Percentiles rank a stretch among this genome's conserved stretches.
Evolutionary conservation across 1,284 basidiomycete genomes (phyloP).

Genomic region (Boletus hoseneyae): DNA sequence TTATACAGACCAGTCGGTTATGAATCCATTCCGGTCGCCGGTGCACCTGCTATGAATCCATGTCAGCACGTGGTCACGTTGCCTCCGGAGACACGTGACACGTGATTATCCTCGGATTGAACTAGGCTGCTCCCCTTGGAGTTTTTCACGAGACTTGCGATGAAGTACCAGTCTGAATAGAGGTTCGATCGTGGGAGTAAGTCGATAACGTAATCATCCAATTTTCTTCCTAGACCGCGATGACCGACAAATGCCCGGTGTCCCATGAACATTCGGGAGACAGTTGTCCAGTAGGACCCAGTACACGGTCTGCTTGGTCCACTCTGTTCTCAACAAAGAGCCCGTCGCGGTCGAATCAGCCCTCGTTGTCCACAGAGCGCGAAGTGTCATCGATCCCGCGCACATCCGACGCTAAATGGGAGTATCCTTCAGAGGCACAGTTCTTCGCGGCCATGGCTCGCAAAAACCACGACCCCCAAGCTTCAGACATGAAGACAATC

Average conservation of each 20-base stretch:
- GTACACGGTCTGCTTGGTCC: slow-evolving; percentile 48
- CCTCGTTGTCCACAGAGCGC: slow-evolving; percentile 60
- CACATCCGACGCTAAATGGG: slow-evolving; percentile 74
- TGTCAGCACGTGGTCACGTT: too few species aligned
- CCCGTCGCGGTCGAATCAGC: slow-evolving; percentile 32
- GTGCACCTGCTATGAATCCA: too few species aligned
- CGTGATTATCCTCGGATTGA: too few species aligned
- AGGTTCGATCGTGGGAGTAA: too few species aligned
- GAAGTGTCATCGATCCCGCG: slow-evolving; percentile 90
- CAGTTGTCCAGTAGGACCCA: slow-evolving; percentile 43
- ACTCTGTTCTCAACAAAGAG: slow-evolving; percentile 38
- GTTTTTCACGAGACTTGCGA: too few species aligned
- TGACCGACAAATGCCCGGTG: slow-evolving; percentile 63
- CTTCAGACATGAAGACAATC: slow-evolving; percentile 89
- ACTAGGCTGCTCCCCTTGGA: too few species aligned
- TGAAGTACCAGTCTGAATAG: too few species aligned
- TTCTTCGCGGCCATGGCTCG: slow-evolving; percentile 95
- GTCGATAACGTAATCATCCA: not conserved
- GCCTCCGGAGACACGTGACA: too few species aligned
- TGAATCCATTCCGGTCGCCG: too few species aligned
- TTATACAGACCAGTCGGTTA: too few species aligned
- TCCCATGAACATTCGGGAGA: slow-evolving; percentile 40
- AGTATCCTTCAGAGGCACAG: slow-evolving; percentile 97
- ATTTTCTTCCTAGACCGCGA: slow-evolving; percentile 6
- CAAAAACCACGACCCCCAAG: slow-evolving; percentile 84